These are phyloP conservation scores for Zizania palustris DNA, from an alignment of 202 grass and related monocot genomes.

Conservation along the genomic window DNA sequence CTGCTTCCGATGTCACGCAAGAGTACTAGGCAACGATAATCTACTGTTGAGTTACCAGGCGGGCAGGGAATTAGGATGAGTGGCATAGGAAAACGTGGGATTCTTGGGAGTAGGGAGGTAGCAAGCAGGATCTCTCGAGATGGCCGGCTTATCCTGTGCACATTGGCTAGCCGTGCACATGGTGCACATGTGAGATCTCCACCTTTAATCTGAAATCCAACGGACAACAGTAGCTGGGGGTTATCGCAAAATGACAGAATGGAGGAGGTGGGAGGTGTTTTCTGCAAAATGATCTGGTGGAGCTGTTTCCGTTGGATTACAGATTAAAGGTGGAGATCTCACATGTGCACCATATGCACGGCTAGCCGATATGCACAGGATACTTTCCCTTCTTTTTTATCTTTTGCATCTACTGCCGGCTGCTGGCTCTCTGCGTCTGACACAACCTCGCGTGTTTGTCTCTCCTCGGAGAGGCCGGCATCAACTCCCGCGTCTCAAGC, in stretches of 20 bases:
- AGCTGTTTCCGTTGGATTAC: too few species aligned
- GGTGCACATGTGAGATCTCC: too few species aligned
- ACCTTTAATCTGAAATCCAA: too few species aligned
- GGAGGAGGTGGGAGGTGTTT: too few species aligned
- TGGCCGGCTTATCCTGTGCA: too few species aligned
- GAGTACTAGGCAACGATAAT: background rate
- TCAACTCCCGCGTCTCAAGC: slow-evolving; percentile 52
- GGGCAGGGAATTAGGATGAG: slow-evolving; percentile 27
- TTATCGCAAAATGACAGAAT: too few species aligned
- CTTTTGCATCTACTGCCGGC: slow-evolving; percentile 38
- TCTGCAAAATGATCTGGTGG: too few species aligned
- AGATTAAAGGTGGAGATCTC: too few species aligned
- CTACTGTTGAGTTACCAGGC: background rate
- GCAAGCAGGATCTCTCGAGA: slow-evolving; percentile 65
- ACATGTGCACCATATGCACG: too few species aligned
- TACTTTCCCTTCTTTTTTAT: slow-evolving; percentile 42
- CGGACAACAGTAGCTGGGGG: too few species aligned
- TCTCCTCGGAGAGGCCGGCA: slow-evolving; percentile 63
- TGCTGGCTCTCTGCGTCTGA: slow-evolving; percentile 48
- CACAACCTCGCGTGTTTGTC: slow-evolving; percentile 74
- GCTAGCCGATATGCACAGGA: too few species aligned
- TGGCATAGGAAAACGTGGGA: slow-evolving; percentile 41
- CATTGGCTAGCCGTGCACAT: too few species aligned
- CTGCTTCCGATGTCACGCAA: slow-evolving; percentile 32
- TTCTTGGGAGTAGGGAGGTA: slow-evolving; percentile 43